phyloP scores from a whole-genome alignment of 2,329 filamentous ascomycete genomes.

The Fusarium musae region DNA sequence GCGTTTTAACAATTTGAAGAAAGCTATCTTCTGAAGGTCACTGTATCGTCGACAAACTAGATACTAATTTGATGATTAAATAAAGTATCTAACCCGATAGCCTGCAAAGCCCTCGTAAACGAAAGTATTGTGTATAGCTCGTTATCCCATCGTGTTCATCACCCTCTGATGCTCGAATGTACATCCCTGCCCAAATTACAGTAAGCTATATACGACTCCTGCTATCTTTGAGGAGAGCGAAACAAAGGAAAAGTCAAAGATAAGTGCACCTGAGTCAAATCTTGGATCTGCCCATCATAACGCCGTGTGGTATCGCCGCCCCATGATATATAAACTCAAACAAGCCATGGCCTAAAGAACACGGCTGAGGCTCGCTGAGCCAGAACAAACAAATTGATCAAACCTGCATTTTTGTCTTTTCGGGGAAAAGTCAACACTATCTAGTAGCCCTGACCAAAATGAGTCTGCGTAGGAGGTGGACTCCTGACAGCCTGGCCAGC shows the following conservation, averaged over 20 bases:
- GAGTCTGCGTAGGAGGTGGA: conserved; percentile 58
- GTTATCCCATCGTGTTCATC: conserved; percentile 22
- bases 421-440: neutral
- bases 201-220: conserved; percentile 23
- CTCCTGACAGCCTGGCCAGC: conserved; percentile 65
- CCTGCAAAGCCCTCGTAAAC: conserved; percentile 28
- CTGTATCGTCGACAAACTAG: neutral
- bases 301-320: conserved; percentile 40
- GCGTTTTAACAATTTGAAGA: too few relatives aligned
- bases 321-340: conserved; percentile 18
- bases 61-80: conserved; percentile 29
- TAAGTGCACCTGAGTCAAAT: conserved; percentile 24
- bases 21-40: neutral
- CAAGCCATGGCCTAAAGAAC: conserved; percentile 11
- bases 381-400: conserved; percentile 25
- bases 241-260: conserved; percentile 24
- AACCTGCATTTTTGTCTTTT: conserved; percentile 1
- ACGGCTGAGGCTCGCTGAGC: conserved; percentile 16
- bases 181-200: conserved; percentile 26
- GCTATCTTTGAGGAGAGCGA: conserved; percentile 9
- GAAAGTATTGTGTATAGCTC: conserved; percentile 34
- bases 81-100: conserved; percentile 14
- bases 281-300: conserved; percentile 22
- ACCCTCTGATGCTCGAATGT: conserved; percentile 10
- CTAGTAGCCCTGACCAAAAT: conserved; percentile 53